Evolutionary conservation across 768 basidiomycete genomes (phyloP), one percentile per base, ranked within the genome.

Genomic region (Pulveroboletus sp.): DNA sequence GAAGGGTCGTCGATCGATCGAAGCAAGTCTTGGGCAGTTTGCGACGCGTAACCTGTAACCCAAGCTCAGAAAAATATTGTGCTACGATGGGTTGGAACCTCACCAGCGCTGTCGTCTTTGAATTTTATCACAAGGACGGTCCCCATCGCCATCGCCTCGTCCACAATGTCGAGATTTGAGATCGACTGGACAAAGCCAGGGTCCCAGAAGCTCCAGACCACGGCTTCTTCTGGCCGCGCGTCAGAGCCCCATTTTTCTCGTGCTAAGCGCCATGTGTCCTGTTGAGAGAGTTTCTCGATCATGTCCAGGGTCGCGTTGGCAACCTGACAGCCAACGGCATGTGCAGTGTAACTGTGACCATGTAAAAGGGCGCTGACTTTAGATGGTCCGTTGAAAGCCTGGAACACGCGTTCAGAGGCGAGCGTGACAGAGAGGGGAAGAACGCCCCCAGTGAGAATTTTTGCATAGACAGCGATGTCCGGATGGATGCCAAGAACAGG

Each of bases 341-440:
- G 90, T 3, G 95, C 95, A 0, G 92, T 97, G 66, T 98, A 98
- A 48, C 89, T 92, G 65, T 98, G 95, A 0, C 95, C 95, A 52
- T 98, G 95, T 2, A 97, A 72, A 13, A 98, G 72, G 14, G 95
- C 93, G 52, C 89, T 81, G n/a, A 76, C 77, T 66, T 97, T 97
- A 31, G 75, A 75, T 29, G 79, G 75, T 29, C 89, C 79, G 32
- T 78, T 68, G 70, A 97, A 97, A 1, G 88, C 82, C 19, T 78
- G 65, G 73, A 94, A 98, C 31, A 97, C 82, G 4, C 78, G 75
- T 52, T 87, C 77, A 3, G 82, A 82, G 3, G 95, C 86, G 27
- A 98, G 76, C 1, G 95, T 98, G 10, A 84, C 80, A 5, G 89
- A 83, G 9, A 97, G 75, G 0, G 95, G 95, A 2, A 97, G 71